Base-by-base conservation (phyloP, 345 rosid genomes). In the Eutrema heterophyllum region DNA sequence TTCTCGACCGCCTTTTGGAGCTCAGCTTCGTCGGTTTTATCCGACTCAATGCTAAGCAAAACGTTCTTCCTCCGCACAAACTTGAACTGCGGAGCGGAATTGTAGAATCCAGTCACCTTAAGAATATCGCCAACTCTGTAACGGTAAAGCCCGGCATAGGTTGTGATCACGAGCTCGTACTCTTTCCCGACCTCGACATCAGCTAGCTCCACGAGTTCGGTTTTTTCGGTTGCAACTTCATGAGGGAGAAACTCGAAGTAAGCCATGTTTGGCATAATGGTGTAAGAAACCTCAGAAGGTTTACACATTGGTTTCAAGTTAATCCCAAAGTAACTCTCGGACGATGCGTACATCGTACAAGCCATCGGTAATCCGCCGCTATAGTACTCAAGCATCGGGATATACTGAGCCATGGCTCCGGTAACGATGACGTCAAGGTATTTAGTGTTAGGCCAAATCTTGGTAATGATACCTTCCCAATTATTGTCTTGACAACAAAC, bases 401-500 rank as follows among this genome's bases (percentile, higher is more conserved):
- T 91, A 63, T 93, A 93, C 64, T 91, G 98, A 40, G 98, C 92
- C 97, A 93, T 93, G 14, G 97, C 88, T 15, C 98, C 98, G 0
- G 98, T 93, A 8, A 93, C 96, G n/a, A 93, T 89, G 54, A 91
- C 98, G 6, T 93, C 98, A 2, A 93, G 86, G 61, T 91, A 93
- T 73, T 80, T 93, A 0, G 97, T 88, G 76, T 91, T 89, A 3
- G 96, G 98, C 98, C 98, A 91, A 35, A 91, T 82, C 52, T 89
- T 81, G 0, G 83, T 82, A 16, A 93, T 84, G 7, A 93, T 84
- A 3, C 94, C 78, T 18, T 83, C 89, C 98, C 96, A 91, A 2
- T 74, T 77, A 3, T 71, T 79, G 45, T 86, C 87, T 12, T 30
- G 71, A 1, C 71, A 43, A 67, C 98, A 93, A 61, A 89, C 85